A percentile compares a stretch with the other conserved stretches of the same genome.
These are phyloP conservation scores for Cladosporium colombiae DNA, from an alignment of 2,329 filamentous ascomycete genomes.

Conservation along the genomic window DNA sequence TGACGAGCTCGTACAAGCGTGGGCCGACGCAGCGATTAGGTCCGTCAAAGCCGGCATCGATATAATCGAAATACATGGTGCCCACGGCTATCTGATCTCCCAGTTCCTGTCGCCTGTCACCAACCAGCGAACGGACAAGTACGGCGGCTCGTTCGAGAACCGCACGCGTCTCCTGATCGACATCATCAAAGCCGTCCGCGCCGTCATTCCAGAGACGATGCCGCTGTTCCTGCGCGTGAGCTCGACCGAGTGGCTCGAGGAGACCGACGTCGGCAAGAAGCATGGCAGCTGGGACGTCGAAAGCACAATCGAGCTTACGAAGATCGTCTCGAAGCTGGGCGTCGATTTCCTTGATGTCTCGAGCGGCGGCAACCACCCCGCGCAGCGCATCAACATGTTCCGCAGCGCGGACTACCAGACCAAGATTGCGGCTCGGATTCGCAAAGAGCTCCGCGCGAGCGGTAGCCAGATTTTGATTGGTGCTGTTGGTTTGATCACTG, in stretches of 20 bases:
- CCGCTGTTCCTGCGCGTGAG: constrained; percentile 72
- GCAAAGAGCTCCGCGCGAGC: constrained; percentile 40
- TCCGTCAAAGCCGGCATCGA: constrained; percentile 66
- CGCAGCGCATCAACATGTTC: constrained; percentile 48
- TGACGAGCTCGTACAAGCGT: constrained; percentile 62
- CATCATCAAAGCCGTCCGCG: constrained; percentile 56
- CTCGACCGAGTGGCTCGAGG: constrained; percentile 73
- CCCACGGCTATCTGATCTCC: constrained; percentile 76
- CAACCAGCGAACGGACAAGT: constrained; percentile 68
- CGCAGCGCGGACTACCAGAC: constrained; percentile 51
- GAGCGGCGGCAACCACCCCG: constrained; percentile 68
- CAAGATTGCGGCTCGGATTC: constrained; percentile 50
- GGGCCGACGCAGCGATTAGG: constrained; percentile 60
- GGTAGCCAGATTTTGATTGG: constrained; percentile 50
- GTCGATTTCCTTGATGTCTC: constrained; percentile 86
- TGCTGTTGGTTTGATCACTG: constrained; percentile 56
- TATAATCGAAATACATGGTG: constrained; percentile 76
- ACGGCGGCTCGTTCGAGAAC: constrained; percentile 71
- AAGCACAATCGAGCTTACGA: constrained; percentile 63
- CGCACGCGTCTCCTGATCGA: constrained; percentile 68
- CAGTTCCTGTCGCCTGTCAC: constrained; percentile 67
- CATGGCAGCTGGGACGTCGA: constrained; percentile 66
- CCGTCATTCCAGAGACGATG: constrained; percentile 63
- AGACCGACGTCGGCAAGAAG: constrained; percentile 51
- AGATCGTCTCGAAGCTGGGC: constrained; percentile 69